Base-by-base conservation (phyloP, 345 rosid species). In the Bretschneidera sinensis region DNA sequence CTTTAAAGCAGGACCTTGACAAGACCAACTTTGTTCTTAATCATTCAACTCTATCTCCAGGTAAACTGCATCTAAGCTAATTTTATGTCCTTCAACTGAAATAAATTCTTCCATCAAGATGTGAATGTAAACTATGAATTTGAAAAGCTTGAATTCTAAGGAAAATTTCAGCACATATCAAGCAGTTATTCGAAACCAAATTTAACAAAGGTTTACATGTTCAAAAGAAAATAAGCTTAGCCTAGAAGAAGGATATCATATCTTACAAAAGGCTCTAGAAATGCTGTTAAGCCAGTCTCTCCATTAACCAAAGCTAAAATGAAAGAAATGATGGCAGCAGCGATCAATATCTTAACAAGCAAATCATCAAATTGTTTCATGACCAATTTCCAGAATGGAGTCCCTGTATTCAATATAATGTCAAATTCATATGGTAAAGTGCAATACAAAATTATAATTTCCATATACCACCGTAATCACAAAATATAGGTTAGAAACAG, bases 261-360 rank as follows among this genome's bases (percentile, higher is more conserved):
- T 67, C 92, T 83, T 83, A 94, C 99, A 78, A 83, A 94, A 78
- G 99, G 97, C 86, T 94, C 99, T 78, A 94, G 71, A 80, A 90
- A 94, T 28, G 99, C 99, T 62, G 82, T 79, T 71, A 94, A 79
- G 59, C 97, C 99, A 61, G 99, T 88, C 80, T 94, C 99, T 63
- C 99, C 99, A 67, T 94, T 81, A 56, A 89, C 74, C 86, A 90
- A 72, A 69, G 97, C 96, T 89, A 94, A 79, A 64, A 83, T 52
- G 48, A 94, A 86, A 59, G 97, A 90, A 60, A 91, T 85, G 63
- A 82, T 43, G 8, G 99, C 99, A 55, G 97, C 96, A 72, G 86
- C 96, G 51, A 94, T 90, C 78, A 94, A 80, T 75, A 94, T 94
- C 85, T 90, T 90, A 61, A 94, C 99, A 67, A 94, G 97, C 78